Conservation (phyloP, 257 asterid species). For the Jasminum sambac region DNA sequence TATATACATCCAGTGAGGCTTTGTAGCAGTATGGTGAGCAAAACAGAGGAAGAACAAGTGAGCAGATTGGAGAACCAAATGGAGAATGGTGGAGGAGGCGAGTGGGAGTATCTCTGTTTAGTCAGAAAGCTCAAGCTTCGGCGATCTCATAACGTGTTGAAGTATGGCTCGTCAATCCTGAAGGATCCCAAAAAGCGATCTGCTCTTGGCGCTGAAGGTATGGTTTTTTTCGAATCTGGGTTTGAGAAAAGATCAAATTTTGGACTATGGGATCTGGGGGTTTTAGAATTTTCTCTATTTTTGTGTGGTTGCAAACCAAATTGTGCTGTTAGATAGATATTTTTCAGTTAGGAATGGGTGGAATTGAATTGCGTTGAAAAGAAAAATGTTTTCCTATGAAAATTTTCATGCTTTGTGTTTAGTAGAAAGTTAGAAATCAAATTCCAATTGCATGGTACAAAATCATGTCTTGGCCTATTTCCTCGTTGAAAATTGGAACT, state of each 20-base stretch:
- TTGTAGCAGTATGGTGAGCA: constrained; percentile 66
- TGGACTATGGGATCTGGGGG: constrained; percentile 25
- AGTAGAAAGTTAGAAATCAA: too few relatives aligned
- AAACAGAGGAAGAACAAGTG: constrained; percentile 80
- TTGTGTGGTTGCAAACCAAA: not conserved
- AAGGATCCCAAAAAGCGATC: constrained; percentile 77
- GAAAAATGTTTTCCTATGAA: too few relatives aligned
- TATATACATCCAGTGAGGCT: not conserved
- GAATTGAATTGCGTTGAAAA: too few relatives aligned
- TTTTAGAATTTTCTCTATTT: constrained; percentile 8
- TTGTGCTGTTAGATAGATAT: not conserved
- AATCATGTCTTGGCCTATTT: too few relatives aligned
- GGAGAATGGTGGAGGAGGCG: constrained; percentile 96
- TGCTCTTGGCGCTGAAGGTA: constrained; percentile 93
- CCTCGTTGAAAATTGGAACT: too few relatives aligned
- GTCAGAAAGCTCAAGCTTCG: constrained; percentile 92
- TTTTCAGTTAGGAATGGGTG: not conserved
- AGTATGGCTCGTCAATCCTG: constrained; percentile 64
- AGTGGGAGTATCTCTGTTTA: constrained; percentile 93
- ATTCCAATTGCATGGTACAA: too few relatives aligned
- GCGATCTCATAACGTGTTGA: constrained; percentile 76
- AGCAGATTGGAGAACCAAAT: constrained; percentile 90
- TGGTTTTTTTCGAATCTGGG: not conserved
- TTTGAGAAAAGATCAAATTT: constrained; percentile 27
- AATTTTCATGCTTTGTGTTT: too few relatives aligned